Evolutionary conservation across 2,329 filamentous ascomycete species (phyloP).

Genomic region (Fusarium veterinarium): DNA sequence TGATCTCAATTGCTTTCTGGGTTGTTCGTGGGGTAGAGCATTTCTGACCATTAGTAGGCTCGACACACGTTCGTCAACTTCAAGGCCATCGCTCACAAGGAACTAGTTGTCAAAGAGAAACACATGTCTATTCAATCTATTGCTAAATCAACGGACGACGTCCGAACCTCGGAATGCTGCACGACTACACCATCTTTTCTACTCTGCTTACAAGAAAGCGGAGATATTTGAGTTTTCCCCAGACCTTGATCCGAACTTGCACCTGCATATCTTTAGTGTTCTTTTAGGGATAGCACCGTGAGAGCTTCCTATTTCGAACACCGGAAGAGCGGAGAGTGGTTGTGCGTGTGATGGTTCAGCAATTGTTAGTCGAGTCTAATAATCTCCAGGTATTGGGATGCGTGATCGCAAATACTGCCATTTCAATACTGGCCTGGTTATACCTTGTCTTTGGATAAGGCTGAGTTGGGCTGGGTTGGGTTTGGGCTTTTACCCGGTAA

Average conservation of each 20-base stretch:
- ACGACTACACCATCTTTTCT: slow-evolving; percentile 28
- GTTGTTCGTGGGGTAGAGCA: neutral
- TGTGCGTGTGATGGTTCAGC: neutral
- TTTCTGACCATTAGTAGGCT: neutral
- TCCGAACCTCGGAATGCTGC: slow-evolving; percentile 32
- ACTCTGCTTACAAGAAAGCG: neutral
- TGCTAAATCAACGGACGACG: no score
- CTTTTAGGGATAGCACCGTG: neutral
- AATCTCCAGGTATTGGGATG: neutral
- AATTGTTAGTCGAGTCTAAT: neutral
- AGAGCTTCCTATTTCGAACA: slow-evolving; percentile 25
- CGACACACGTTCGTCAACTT: neutral
- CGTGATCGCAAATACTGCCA: neutral
- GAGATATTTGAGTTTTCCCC: neutral
- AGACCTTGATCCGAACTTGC: slow-evolving; percentile 1
- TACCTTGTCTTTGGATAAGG: slow-evolving; percentile 12
- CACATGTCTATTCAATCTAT: slow-evolving; percentile 15
- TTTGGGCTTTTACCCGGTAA: neutral
- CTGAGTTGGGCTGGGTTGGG: neutral
- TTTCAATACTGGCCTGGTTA: neutral
- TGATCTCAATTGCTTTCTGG: neutral
- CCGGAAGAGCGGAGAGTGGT: slow-evolving; percentile 5
- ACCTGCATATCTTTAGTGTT: slow-evolving; percentile 13
- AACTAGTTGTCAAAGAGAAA: neutral
- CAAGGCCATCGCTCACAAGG: neutral